Evolutionary conservation across 2,329 filamentous ascomycete species (phyloP), one percentile per base, ranked within the genome.

Genomic region (Westerdykella ornata): DNA sequence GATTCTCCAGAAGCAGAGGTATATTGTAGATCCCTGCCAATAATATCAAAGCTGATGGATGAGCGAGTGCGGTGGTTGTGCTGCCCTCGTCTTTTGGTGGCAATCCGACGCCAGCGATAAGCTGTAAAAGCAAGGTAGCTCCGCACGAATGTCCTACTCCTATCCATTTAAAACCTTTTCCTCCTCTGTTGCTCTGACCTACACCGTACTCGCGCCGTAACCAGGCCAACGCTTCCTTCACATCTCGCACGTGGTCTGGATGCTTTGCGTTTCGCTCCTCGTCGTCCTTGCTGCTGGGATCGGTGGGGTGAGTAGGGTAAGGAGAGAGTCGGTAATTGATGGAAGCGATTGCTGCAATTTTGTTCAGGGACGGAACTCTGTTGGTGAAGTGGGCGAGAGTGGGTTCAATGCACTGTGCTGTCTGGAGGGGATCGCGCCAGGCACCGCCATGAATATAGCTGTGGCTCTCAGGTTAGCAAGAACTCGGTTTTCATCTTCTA

Each of bases 11-110:
- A 15, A 86, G 62, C 0, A 71, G 72, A 6, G 70, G 69, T 8
- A 88, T 62, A 54, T 84, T 77, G 61, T 85, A 86, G 16, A 88
- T 77, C 1, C 84, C 83, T 41, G 76, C 76, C 15, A 84, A 63
- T 26, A 80, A 75, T 4, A 85, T 57, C n/a, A 85, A 63, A 3
- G 73, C 76, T 51, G 8, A 16, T 12, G 46, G 49, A 4, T 28
- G 18, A 12, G 30, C 30, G 29, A 9, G 39, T 13, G 3, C 15
- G 32, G 13, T n/a, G 13, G n/a, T 22, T 12, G 5, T 35, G 3
- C 2, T 30, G 4, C 13, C 33, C 4, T n/a, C 18, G 22, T 14
- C 8, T n/a, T 14, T 7, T 8, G 26, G 26, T 4, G 40, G 37
- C 1, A 54, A 37, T 1, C 53, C 55, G 6, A 58, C 49, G 7